Evolutionary conservation across 495 filamentous ascomycete species (phyloP).

Genomic region (Xylona heveae): DNA sequence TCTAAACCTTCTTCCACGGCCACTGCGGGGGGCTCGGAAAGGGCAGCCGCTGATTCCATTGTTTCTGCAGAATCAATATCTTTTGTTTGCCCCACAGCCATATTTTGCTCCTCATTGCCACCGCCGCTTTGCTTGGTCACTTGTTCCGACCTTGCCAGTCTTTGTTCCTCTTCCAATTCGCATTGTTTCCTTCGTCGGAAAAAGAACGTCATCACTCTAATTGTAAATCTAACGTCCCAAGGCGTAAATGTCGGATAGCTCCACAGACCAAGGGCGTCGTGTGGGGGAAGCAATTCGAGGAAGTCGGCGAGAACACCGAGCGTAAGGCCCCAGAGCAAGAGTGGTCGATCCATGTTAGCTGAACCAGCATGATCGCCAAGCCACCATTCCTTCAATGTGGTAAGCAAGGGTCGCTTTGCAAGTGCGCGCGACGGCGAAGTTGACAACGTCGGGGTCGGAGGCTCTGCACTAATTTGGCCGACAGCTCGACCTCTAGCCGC

Average conservation of each 20-base stretch:
- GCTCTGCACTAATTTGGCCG: constrained; percentile 4
- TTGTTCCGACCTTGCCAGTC: constrained; percentile 21
- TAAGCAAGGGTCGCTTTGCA: background rate
- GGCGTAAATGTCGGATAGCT: constrained; percentile 54
- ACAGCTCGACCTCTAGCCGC: no score
- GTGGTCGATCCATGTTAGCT: constrained; percentile 19
- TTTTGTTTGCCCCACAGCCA: no score
- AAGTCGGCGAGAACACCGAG: constrained; percentile 54
- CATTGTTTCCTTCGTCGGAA: constrained; percentile 36
- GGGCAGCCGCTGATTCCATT: no score
- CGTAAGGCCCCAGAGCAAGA: constrained; percentile 59
- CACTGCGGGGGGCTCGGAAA: background rate
- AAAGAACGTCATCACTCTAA: constrained; percentile 27
- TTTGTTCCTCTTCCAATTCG: constrained; percentile 18
- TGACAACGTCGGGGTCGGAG: background rate
- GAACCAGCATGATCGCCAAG: constrained; percentile 16
- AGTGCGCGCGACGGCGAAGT: background rate
- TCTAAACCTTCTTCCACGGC: constrained; percentile 1
- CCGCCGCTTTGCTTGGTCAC: constrained; percentile 8
- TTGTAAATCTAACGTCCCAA: constrained; percentile 33
- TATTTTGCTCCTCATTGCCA: no score
- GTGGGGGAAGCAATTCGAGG: constrained; percentile 43
- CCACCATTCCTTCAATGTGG: constrained; percentile 14
- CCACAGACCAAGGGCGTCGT: constrained; percentile 41
- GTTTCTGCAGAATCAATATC: no score